Base-by-base conservation (phyloP, 176 grass and related monocot genomes). In the Aechmea fasciata region DNA sequence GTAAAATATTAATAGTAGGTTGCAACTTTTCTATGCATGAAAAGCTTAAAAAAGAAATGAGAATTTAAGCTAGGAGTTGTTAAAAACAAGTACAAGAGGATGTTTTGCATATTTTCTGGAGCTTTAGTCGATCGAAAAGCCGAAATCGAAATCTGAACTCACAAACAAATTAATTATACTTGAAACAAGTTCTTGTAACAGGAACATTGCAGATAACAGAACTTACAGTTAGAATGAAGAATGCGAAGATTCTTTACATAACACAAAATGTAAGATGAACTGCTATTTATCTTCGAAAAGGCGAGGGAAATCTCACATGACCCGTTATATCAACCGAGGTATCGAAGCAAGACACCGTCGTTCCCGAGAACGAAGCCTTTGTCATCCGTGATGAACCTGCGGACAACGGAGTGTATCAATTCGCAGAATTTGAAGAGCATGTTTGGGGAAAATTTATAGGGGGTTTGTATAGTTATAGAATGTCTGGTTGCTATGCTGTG, bases 271-370 rank as follows among this genome's bases (percentile, higher is more conserved):
- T 22, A 61, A 61, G 33, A 18, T 61, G 20, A 15, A 20, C 22
- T 9, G 55, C 2, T 59, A 19, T 33, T 5, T 47, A 59, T 49
- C 57, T 63, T 73, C 59, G 63, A 55, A 73, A 49, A 73, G 48
- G 17, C n/a, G 10, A 63, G 50, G 14, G 20, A 33, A 73, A 49
- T 63, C 1, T 17, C 14, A 22, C 55, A 18, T 41, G 33, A 41
- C 54, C 13, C 26, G 9, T 33, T 72, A 20, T 22, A 69, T 91
- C 77, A 97, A 57, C 86, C 89, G 67, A 97, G 75, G 47, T 87
- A 97, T 52, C 82, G 85, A 55, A 97, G 93, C 82, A 97, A 85
- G 52, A 97, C 94, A 0, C 89, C 93, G 13, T 97, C 94, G 52
- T 92, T 97, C 20, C 89, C 89, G 11, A 90, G 86, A 48, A 92